phyloP scores from a whole-genome alignment of 2,329 filamentous ascomycete species.

The Ceratocystis albifundus region DNA sequence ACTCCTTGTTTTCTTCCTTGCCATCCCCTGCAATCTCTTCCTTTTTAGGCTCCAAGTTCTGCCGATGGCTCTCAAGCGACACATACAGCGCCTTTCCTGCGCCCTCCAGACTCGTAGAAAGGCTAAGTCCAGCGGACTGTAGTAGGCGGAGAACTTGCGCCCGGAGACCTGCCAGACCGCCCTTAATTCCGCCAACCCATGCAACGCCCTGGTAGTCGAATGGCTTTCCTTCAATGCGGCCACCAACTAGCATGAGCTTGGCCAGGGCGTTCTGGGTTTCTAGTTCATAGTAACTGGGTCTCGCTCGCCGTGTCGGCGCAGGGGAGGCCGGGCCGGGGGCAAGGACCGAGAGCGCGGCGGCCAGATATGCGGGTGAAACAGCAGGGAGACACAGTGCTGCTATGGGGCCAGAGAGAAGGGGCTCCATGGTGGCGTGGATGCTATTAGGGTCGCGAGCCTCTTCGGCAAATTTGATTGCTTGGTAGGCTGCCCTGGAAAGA shows the following conservation, averaged over 20 bases:
- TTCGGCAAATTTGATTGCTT: conserved; percentile 34
- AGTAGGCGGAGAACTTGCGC: conserved; percentile 72
- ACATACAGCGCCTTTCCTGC: conserved; percentile 74
- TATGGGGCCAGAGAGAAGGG: conserved; percentile 70
- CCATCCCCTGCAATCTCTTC: not conserved
- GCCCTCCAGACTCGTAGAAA: conserved; percentile 70
- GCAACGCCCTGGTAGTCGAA: conserved; percentile 62
- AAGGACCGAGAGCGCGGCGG: conserved; percentile 67
- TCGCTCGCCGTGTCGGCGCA: conserved; percentile 61
- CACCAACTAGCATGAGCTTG: conserved; percentile 78
- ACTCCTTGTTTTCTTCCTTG: conserved; percentile 11
- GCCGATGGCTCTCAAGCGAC: conserved; percentile 70
- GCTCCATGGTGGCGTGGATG: conserved; percentile 49
- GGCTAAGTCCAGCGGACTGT: conserved; percentile 63
- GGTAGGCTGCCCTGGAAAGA: conserved; percentile 43
- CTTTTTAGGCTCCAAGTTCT: conserved; percentile 58
- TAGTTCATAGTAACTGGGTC: conserved; percentile 70
- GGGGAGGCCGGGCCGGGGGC: conserved; percentile 64
- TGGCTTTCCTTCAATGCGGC: conserved; percentile 71
- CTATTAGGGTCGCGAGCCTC: conserved; percentile 31
- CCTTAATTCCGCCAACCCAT: conserved; percentile 62
- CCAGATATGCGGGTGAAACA: conserved; percentile 74
- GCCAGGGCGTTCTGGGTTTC: conserved; percentile 68
- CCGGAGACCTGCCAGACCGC: conserved; percentile 68
- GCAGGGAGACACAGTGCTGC: conserved; percentile 68